Conservation (phyloP, 768 basidiomycete species). For the Pisolithus microcarpus region DNA sequence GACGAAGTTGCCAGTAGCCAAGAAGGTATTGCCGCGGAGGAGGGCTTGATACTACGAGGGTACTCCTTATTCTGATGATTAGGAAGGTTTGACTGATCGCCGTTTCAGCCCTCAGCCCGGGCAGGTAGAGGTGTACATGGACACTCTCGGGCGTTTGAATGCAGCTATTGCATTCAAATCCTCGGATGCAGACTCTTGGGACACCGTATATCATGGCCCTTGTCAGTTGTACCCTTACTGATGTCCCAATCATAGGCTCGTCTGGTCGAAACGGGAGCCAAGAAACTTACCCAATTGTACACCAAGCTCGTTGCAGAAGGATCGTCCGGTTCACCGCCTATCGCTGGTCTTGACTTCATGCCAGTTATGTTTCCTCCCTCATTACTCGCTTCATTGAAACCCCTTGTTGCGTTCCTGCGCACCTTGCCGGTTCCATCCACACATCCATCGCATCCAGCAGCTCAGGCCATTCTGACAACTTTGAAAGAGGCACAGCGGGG, state of each 20-base stretch:
- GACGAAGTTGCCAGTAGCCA: slow-evolving; percentile 71
- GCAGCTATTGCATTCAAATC: slow-evolving; percentile 73
- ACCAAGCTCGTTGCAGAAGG: slow-evolving; percentile 75
- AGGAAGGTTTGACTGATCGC: not conserved
- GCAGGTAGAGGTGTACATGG: slow-evolving; percentile 58
- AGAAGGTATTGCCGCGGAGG: slow-evolving; percentile 70
- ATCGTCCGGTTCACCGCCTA: slow-evolving; percentile 66
- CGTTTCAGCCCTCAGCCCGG: slow-evolving; percentile 57
- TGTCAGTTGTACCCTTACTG: not conserved
- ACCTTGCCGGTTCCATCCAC: slow-evolving; percentile 70
- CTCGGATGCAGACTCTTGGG: slow-evolving; percentile 45
- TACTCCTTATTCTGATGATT: slow-evolving; percentile 20
- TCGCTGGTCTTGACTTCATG: slow-evolving; percentile 50
- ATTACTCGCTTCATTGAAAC: slow-evolving; percentile 46
- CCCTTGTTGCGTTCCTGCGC: slow-evolving; percentile 63
- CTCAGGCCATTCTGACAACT: slow-evolving; percentile 53
- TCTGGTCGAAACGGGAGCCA: slow-evolving; percentile 74
- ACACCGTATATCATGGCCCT: slow-evolving; percentile 36
- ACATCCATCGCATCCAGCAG: slow-evolving; percentile 77
- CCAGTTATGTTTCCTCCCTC: slow-evolving; percentile 49
- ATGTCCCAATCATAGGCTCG: slow-evolving; percentile 39
- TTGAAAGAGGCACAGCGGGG: slow-evolving; percentile 74
- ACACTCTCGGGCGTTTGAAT: slow-evolving; percentile 70
- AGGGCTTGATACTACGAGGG: slow-evolving; percentile 75
- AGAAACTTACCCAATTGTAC: slow-evolving; percentile 74